These are phyloP conservation scores for Parasitella parasitica DNA, from an alignment of 371 early-diverging fungal species.

Conservation along the genomic window DNA sequence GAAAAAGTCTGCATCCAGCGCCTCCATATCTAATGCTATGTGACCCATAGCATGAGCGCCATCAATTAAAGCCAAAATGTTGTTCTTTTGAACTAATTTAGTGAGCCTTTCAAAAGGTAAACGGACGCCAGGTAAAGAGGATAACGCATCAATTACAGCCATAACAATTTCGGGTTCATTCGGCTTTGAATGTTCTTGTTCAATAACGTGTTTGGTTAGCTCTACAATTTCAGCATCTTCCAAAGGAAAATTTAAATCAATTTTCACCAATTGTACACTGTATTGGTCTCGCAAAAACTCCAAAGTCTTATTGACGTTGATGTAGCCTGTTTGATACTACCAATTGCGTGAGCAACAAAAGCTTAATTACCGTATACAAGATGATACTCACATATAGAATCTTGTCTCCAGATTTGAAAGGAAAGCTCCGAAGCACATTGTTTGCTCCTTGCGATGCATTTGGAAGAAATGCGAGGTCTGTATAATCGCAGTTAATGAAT, in stretches of 20 bases:
- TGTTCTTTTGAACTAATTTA: slow-evolving; percentile 46
- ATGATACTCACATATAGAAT: slow-evolving; percentile 24
- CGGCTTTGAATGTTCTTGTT: slow-evolving; percentile 33
- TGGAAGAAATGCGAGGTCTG: slow-evolving; percentile 32
- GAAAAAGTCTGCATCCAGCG: slow-evolving; percentile 65
- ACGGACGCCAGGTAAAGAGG: slow-evolving; percentile 52
- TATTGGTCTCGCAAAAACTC: slow-evolving; percentile 32
- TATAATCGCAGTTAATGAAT: slow-evolving; percentile 33
- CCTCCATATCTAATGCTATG: slow-evolving; percentile 58
- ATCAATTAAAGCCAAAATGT: slow-evolving; percentile 64
- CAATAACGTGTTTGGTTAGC: slow-evolving; percentile 27
- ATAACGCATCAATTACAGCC: slow-evolving; percentile 56
- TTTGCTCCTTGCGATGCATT: slow-evolving; percentile 44
- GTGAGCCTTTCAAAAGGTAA: slow-evolving; percentile 62
- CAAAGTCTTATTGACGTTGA: slow-evolving; percentile 32
- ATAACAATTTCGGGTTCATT: slow-evolving; percentile 28
- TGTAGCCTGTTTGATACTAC: slow-evolving; percentile 39
- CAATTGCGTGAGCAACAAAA: no score
- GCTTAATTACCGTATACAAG: no score
- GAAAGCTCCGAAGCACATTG: slow-evolving; percentile 42
- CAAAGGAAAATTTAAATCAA: slow-evolving; percentile 31
- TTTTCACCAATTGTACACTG: slow-evolving; percentile 31
- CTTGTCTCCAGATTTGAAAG: slow-evolving; percentile 45
- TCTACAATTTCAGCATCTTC: slow-evolving; percentile 34
- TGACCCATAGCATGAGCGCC: slow-evolving; percentile 72